Evolutionary conservation across 352 stramenopile genomes (phyloP), one percentile per base, ranked within the genome.

Genomic region (Globisporangium nagaii): DNA sequence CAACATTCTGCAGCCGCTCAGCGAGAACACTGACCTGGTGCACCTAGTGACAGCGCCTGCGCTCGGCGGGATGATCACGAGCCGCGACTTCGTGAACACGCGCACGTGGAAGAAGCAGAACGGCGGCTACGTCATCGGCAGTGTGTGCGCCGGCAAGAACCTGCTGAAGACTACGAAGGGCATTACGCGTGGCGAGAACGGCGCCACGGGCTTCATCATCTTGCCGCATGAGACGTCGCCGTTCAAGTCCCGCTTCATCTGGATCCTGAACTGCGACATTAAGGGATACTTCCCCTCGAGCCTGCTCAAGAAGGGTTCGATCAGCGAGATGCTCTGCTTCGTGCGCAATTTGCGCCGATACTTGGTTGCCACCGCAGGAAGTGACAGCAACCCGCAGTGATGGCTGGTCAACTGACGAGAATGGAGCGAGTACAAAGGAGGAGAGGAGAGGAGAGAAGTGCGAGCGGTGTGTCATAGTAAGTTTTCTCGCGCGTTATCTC

Each of bases 191-290:
- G 81, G 76, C 28, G 81, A 90, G 66, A 92, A 90, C 47, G 81
- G 81, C 9, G 65, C 79, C 3, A 87, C 76, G 17, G 81, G 81
- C 4, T 90, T 86, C 62, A 58, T 92, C 22, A 88, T 92, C 36
- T 48, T 90, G 49, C 81, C 81, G 3, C 79, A 88, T 50, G 76
- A 85, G 47, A 75, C 74, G 40, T 90, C 78, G 46, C 66, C 79
- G 37, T 88, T 88, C 65, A 88, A 92, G 65, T 78, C 73, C 48
- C 79, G 78, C 46, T 71, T 92, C 28, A 71, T 92, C 43, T 92
- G 81, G 79, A 84, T 92, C 50, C 49, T 92, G 5, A 92, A 92
- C 68, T 86, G 78, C 58, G 81, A 92, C 62, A 92, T 92, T 60
- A 92, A 92, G 69, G 79, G 79, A 13, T 92, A 86, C 66, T 92